Conservation (phyloP, 2,329 filamentous ascomycete genomes). For the Hymenotorrendiella dingleyae region DNA sequence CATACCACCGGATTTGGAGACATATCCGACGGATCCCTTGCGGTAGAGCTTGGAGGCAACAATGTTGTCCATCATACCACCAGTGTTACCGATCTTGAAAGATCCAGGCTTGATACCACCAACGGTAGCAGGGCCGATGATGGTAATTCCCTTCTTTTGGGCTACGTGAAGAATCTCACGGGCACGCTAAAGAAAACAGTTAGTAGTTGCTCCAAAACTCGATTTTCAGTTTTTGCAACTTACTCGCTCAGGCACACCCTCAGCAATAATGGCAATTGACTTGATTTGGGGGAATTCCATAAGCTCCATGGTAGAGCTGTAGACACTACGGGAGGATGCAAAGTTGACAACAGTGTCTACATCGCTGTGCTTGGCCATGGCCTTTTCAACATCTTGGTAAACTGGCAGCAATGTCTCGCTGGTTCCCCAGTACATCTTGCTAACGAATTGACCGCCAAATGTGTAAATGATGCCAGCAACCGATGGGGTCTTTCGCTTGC, state of each 20-base stretch:
- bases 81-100: slow-evolving; percentile 99
- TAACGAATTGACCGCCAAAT: slow-evolving; percentile 99
- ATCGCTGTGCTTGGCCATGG: slow-evolving; percentile 91
- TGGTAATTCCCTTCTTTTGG: slow-evolving; percentile 97
- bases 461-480: slow-evolving; percentile 99
- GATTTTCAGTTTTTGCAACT: slow-evolving; percentile 34
- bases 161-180: slow-evolving; percentile 97
- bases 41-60: slow-evolving; percentile 99
- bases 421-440: slow-evolving; percentile 99
- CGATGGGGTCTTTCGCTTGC: slow-evolving; percentile 94
- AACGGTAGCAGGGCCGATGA: slow-evolving; percentile 96
- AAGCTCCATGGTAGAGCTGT: slow-evolving; percentile 96
- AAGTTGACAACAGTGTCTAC: slow-evolving; percentile 99
- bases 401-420: slow-evolving; percentile 98
- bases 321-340: slow-evolving; percentile 96
- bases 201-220: slow-evolving; percentile 18
- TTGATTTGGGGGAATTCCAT: slow-evolving; percentile 97
- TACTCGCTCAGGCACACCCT: slow-evolving; percentile 97
- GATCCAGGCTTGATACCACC: slow-evolving; percentile 99
- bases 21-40: slow-evolving; percentile 96
- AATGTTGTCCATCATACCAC: slow-evolving; percentile 99
- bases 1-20: slow-evolving; percentile 99
- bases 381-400: slow-evolving; percentile 91
- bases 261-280: slow-evolving; percentile 98
- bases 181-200: slow-evolving; percentile 62